Evolutionary conservation across 306 rosid genomes (phyloP).

Genomic region (Cucurbita pepo): DNA sequence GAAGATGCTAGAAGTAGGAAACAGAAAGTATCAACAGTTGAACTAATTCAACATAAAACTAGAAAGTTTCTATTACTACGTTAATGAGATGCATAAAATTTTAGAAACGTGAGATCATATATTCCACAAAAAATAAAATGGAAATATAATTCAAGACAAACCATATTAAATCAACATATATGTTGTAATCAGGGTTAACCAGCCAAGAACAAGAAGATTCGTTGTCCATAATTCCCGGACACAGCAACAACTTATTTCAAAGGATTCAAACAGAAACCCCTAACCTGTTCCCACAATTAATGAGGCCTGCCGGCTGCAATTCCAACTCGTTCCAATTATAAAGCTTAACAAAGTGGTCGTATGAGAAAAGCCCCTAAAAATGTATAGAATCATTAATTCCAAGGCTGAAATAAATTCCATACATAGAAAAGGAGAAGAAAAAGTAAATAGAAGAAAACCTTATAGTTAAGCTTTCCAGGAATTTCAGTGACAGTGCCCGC

Average conservation of each 20-base stretch:
- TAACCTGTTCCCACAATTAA: conserved; percentile 88
- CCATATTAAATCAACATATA: neutral
- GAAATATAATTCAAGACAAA: neutral
- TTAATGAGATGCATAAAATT: neutral
- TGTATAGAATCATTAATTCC: conserved; percentile 4
- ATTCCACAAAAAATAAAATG: neutral
- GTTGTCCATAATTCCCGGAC: neutral
- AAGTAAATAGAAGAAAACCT: conserved; percentile 31
- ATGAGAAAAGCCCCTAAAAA: conserved; percentile 60
- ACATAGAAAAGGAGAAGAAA: neutral
- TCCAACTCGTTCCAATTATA: conserved; percentile 62
- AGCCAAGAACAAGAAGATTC: neutral
- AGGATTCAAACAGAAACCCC: neutral
- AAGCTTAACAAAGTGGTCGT: conserved; percentile 68
- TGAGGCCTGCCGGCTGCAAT: conserved; percentile 65
- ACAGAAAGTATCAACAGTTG: neutral
- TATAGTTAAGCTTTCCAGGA: conserved; percentile 43
- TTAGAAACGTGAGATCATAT: neutral
- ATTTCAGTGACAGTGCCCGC: conserved; percentile 28
- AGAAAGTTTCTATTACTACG: neutral
- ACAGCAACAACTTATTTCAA: neutral
- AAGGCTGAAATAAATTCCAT: neutral
- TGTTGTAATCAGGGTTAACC: neutral
- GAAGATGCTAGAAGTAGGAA: neutral
- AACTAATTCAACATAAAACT: neutral